Percentiles rank a stretch among this genome's conserved stretches.
phyloP scores from a whole-genome alignment of 2,329 filamentous ascomycete species.

The Trichoderma asperellum region DNA sequence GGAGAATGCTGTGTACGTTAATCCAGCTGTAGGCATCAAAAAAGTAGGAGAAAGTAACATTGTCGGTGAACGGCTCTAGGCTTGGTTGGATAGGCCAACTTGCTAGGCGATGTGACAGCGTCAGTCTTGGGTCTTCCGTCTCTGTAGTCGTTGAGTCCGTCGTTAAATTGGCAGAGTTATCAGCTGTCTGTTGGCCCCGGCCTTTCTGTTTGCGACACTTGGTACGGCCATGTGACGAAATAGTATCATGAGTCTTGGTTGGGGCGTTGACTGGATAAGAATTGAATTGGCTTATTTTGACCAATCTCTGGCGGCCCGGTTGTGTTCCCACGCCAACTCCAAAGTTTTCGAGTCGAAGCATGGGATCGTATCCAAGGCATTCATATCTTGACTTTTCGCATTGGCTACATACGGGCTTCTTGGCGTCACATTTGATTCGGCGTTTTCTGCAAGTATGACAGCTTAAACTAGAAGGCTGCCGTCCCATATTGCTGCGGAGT shows the following conservation, averaged over 20 bases:
- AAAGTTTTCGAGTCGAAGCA: neutral
- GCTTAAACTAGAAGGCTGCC: neutral
- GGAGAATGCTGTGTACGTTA: constrained; percentile 6
- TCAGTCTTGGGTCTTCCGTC: neutral
- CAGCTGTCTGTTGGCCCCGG: neutral
- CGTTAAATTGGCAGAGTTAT: neutral
- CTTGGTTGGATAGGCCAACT: neutral
- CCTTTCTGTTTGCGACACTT: neutral
- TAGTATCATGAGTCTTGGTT: accelerated
- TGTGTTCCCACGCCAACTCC: neutral
- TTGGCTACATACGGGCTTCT: neutral
- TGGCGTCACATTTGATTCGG: neutral
- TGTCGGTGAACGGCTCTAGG: constrained; percentile 8
- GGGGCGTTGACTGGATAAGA: neutral
- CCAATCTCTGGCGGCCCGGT: neutral
- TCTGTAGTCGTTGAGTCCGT: neutral
- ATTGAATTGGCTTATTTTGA: neutral
- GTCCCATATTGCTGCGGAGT: neutral
- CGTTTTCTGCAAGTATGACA: constrained; percentile 10
- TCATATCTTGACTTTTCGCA: neutral
- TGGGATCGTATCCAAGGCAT: neutral
- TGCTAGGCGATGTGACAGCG: neutral
- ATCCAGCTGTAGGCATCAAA: constrained; percentile 22
- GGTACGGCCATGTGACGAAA: neutral
- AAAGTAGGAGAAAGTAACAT: constrained; percentile 10